phyloP scores from a whole-genome alignment of 129 eudicot species.

The Centaurea solstitialis region DNA sequence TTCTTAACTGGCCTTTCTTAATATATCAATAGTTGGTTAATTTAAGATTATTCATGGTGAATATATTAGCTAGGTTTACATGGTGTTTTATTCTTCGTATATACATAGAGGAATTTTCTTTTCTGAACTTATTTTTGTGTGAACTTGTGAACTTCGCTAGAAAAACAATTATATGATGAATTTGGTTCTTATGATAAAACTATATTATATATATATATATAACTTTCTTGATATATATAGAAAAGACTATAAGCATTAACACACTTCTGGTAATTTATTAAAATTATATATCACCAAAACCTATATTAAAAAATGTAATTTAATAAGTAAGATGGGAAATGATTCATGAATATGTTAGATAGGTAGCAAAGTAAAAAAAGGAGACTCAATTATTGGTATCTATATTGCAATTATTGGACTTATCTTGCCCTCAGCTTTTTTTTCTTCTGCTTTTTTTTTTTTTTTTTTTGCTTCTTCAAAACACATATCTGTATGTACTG shows the following conservation, averaged over 20 bases:
- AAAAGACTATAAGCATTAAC: not conserved
- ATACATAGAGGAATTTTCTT: not conserved
- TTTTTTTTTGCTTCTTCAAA: conserved; percentile 29
- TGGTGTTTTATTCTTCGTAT: not conserved
- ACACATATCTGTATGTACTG: conserved; percentile 20
- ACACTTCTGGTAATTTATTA: no score
- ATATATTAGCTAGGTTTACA: not conserved
- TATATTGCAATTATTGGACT: conserved; percentile 44
- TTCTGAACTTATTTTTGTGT: no score
- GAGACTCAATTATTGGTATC: conserved; percentile 45
- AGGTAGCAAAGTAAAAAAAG: conserved; percentile 22
- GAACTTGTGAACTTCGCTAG: no score
- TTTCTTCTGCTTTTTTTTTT: conserved; percentile 27
- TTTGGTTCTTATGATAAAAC: no score
- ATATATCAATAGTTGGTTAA: not conserved
- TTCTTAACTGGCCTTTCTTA: no score
- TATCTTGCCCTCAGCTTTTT: conserved; percentile 33
- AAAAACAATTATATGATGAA: no score
- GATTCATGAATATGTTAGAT: conserved; percentile 20
- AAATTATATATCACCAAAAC: not conserved
- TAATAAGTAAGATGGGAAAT: conserved; percentile 5
- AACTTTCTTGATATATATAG: not conserved
- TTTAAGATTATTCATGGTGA: not conserved
- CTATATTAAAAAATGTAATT: conserved; percentile 2
- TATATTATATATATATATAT: no score